Evolutionary conservation across 148 eudicot species (phyloP), one percentile per base, ranked within the genome.

Genomic region (Amaranthus palmeri): DNA sequence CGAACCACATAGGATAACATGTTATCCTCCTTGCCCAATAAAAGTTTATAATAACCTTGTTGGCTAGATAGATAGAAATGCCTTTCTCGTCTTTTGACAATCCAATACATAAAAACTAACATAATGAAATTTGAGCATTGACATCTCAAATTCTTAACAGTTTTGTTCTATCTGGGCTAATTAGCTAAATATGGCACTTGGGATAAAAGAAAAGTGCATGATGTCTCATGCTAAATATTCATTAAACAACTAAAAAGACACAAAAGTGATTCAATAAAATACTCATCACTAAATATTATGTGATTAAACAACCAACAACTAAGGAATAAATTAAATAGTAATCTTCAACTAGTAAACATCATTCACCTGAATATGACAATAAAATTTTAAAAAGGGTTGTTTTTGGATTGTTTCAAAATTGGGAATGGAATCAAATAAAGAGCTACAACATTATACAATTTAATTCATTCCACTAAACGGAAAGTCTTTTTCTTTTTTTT

Each of bases 231-330:
- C 5, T 52, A 9, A 53, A 25, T 3, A n/a, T 10, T 40, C 5
- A 43, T 68, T 42, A 57, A 18, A 25, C 15, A 10, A 13, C 46
- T 15, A 5, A 25, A 25, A 25, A 5, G 36, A 13, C 14, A 12
- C 36, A 41, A 54, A 12, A 68, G 13, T 54, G 54, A 52, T 69
- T 69, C 61, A 69, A 12, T 25, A 68, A 42, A 68, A 11, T 13
- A 68, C 43, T 54, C 61, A 53, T 2, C 36, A 25, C 36, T 25
- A 25, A 25, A 6, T 40, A 10, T 36, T 41, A 25, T 36, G 48
- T 4, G 2, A 25, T 25, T 25, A 25, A 25, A 25, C 36, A 25
- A 25, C 36, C 36, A 25, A 25, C 36, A 25, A 25, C 36, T 25
- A 25, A 2, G 36, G 36, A 25, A 25, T 25, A 25, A 25, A 25